Conservation (phyloP, 2,329 filamentous ascomycete genomes). For the Penicillium sp. region DNA sequence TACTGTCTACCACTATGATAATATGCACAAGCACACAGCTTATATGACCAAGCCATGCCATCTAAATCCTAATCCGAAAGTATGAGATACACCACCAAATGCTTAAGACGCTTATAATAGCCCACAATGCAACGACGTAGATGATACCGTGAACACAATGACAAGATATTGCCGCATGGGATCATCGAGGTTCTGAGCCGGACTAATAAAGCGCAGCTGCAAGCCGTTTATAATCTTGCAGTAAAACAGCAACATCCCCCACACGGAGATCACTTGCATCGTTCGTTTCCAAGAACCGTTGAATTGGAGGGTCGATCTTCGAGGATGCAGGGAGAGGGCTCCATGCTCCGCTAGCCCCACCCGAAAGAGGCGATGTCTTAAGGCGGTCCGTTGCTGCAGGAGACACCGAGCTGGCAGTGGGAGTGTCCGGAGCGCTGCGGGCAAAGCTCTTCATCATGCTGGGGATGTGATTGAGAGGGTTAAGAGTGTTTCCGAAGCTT, state of each 20-base stretch:
- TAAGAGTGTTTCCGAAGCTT: slow-evolving; percentile 72
- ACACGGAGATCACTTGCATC: slow-evolving; percentile 66
- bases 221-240: slow-evolving; percentile 70
- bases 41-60: slow-evolving; percentile 9
- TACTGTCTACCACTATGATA: slow-evolving; percentile 8
- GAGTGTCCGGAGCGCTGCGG: slow-evolving; percentile 41
- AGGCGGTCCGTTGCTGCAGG: slow-evolving; percentile 42
- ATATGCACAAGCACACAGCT: slow-evolving; percentile 11
- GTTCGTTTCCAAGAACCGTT: slow-evolving; percentile 67
- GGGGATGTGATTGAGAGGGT: slow-evolving; percentile 74
- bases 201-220: slow-evolving; percentile 59
- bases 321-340: slow-evolving; percentile 11
- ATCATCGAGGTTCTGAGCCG: slow-evolving; percentile 14
- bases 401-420: slow-evolving; percentile 40
- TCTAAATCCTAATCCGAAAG: background rate
- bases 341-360: slow-evolving; percentile 11
- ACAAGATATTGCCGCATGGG: background rate
- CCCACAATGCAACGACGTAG: slow-evolving; percentile 10
- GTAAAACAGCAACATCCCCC: slow-evolving; percentile 66
- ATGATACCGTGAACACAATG: background rate
- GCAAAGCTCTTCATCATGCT: slow-evolving; percentile 76
- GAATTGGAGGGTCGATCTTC: slow-evolving; percentile 56
- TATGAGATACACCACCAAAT: background rate
- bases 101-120: slow-evolving; percentile 15
- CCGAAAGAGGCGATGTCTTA: slow-evolving; percentile 21